Evolutionary conservation across 768 basidiomycete genomes (phyloP).

Genomic region (Russula griseocarnosa): DNA sequence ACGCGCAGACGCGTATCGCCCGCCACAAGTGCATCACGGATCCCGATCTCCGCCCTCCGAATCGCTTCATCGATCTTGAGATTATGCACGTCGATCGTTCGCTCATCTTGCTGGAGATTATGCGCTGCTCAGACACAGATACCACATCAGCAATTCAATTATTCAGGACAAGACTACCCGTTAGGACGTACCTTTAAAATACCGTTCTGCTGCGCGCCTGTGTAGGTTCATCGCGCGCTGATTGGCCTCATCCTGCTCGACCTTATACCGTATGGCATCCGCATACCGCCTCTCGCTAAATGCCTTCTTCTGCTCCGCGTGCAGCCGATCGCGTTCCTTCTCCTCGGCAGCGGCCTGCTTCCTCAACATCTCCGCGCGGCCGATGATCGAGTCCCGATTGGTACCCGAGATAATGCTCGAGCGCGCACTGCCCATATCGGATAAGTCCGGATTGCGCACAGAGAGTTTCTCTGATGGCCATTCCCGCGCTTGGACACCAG

Average conservation of each 20-base stretch:
- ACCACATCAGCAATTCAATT: background rate
- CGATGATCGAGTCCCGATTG: slow-evolving; percentile 30
- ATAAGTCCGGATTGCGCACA: slow-evolving; percentile 17
- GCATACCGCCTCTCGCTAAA: slow-evolving; percentile 28
- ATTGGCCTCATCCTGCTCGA: slow-evolving; percentile 34
- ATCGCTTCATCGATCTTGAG: slow-evolving; percentile 36
- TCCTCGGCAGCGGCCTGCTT: slow-evolving; percentile 33
- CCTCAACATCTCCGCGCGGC: slow-evolving; percentile 34
- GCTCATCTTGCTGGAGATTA: slow-evolving; percentile 32
- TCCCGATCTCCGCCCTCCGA: slow-evolving; percentile 33
- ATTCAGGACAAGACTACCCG: background rate
- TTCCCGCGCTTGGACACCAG: slow-evolving; percentile 6
- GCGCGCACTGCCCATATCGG: slow-evolving; percentile 21
- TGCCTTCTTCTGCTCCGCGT: slow-evolving; percentile 31
- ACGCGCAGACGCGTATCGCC: slow-evolving; percentile 35
- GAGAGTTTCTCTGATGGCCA: slow-evolving; percentile 20
- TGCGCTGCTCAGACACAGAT: slow-evolving; percentile 31
- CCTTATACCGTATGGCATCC: slow-evolving; percentile 33
- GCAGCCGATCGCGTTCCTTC: slow-evolving; percentile 30
- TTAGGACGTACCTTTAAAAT: slow-evolving; percentile 34
- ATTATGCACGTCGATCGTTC: slow-evolving; percentile 38
- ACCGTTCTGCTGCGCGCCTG: slow-evolving; percentile 36
- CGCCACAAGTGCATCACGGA: slow-evolving; percentile 34
- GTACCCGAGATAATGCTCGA: slow-evolving; percentile 34
- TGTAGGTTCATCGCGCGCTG: slow-evolving; percentile 34